Base-by-base conservation (phyloP, 1,139 yeast species). In the Meyerozyma athensensis region DNA sequence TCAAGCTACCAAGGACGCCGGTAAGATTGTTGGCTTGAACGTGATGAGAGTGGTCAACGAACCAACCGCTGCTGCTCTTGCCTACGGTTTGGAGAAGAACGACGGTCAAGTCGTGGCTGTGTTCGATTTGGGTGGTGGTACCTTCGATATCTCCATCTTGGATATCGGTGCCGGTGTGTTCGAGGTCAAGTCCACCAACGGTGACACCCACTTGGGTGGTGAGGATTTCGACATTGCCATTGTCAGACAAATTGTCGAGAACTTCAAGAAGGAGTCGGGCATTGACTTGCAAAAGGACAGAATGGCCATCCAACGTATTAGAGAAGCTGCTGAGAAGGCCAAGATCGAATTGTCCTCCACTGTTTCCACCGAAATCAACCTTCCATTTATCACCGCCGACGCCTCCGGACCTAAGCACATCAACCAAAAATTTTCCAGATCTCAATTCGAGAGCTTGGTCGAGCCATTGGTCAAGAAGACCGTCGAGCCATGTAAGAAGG, bases 301-400 rank as follows among this genome's bases (percentile, higher is more conserved):
- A 72, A 90, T 90, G 96, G 97, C 97, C 56, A 85, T 92, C 58
- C 98, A 92, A 77, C 86, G 98, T 77, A 90, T 94, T 70, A 87
- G 98, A 78, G 98, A 92, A 76, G 98, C 98, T 54, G 95, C 97
- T 51, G 99, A 92, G 77, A 90, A 92, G 84, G 98, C 98, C 60
- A 92, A 92, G 85, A 89, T 89, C 61, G 97, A 90, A 73, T 80
- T 90, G 62, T 90, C 98, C 34, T 87, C 97, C 34, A 86, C 97
- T 49, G 82, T 86, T 44, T 72, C 90, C 48, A 90, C 98, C 54
- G 97, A 92, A 65, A 81, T 92, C 61, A 90, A 90, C 81, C 79
- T 92, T 62, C 98, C 98, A 51, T 92, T 92, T 75, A 90, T 92
- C 67, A 90, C 95, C 52, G 94, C 94, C 48, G 89, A 86, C 59